A percentile compares a stretch with the other conserved stretches of the same genome.
phyloP scores from a whole-genome alignment of 2,329 filamentous ascomycete genomes.

The Cordyceps javanica region DNA sequence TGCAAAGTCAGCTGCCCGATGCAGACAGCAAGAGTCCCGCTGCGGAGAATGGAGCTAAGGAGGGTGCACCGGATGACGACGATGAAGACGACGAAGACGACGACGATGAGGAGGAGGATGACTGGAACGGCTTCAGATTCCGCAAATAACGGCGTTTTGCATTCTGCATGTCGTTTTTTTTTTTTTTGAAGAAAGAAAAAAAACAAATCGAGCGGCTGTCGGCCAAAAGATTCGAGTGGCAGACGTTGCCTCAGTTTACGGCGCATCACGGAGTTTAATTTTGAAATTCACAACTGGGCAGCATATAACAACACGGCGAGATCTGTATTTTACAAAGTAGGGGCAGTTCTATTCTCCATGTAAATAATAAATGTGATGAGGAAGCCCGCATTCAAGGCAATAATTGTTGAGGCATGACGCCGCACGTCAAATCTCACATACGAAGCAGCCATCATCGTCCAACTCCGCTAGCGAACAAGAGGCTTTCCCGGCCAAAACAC shows the following conservation, averaged over 20 bases:
- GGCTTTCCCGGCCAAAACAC: neutral
- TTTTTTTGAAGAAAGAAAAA: too few relatives aligned
- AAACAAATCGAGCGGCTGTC: too few relatives aligned
- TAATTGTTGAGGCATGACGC: neutral
- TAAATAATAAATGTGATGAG: constrained; percentile 3
- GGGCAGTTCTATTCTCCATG: neutral
- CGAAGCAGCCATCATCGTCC: neutral
- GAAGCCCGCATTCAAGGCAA: neutral
- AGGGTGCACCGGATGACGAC: constrained; percentile 28
- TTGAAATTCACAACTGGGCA: neutral
- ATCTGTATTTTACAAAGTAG: constrained; percentile 7
- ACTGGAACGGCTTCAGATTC: constrained; percentile 57
- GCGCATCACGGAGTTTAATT: constrained; percentile 3
- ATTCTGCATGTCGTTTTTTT: neutral
- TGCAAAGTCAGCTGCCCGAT: neutral
- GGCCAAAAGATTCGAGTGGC: neutral
- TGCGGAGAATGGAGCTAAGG: constrained; percentile 20
- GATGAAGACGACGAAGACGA: constrained; percentile 35
- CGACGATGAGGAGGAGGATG: constrained; percentile 40
- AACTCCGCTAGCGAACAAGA: neutral
- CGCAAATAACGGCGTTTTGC: constrained; percentile 10
- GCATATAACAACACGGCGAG: neutral
- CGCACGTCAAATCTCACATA: neutral
- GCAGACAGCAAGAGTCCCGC: constrained; percentile 12
- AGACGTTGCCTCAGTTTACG: neutral